These are phyloP conservation scores for Corylus americana DNA, from an alignment of 306 rosid genomes.

Conservation along the genomic window DNA sequence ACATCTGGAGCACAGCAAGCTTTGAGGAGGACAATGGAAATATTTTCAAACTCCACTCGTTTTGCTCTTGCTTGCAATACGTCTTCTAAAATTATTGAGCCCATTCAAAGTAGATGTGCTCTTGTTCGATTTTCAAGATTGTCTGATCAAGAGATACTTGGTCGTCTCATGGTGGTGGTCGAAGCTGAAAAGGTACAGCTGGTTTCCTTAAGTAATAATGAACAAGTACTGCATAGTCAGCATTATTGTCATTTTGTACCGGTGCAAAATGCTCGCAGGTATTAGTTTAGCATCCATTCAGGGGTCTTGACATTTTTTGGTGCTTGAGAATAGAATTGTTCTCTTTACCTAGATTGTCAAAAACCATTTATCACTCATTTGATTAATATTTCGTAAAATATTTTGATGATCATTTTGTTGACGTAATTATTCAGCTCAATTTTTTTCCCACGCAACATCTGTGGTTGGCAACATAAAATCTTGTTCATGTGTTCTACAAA, in stretches of 20 bases:
- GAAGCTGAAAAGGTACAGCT: constrained; percentile 79
- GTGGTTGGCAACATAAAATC: not conserved
- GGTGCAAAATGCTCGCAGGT: not conserved
- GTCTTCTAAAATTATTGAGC: constrained; percentile 89
- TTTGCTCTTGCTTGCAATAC: constrained; percentile 96
- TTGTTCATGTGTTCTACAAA: not conserved
- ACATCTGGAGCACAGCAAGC: constrained; percentile 99
- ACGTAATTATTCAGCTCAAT: not conserved
- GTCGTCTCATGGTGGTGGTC: constrained; percentile 84
- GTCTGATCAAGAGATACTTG: constrained; percentile 87
- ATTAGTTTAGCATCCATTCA: not conserved
- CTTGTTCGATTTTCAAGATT: constrained; percentile 84
- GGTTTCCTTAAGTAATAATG: not conserved
- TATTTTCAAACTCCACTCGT: constrained; percentile 89
- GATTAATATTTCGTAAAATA: not conserved
- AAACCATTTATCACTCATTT: not conserved
- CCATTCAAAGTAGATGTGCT: constrained; percentile 98
- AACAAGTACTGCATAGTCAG: not conserved
- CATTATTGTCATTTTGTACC: not conserved
- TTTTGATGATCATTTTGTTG: not conserved
- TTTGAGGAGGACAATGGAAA: constrained; percentile 92
- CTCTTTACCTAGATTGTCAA: not conserved
- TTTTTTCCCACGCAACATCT: not conserved
- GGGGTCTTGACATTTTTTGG: not conserved
- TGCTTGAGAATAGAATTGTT: not conserved